Evolutionary conservation across 1,284 basidiomycete genomes (phyloP).

Genomic region (Naganishia sp.): DNA sequence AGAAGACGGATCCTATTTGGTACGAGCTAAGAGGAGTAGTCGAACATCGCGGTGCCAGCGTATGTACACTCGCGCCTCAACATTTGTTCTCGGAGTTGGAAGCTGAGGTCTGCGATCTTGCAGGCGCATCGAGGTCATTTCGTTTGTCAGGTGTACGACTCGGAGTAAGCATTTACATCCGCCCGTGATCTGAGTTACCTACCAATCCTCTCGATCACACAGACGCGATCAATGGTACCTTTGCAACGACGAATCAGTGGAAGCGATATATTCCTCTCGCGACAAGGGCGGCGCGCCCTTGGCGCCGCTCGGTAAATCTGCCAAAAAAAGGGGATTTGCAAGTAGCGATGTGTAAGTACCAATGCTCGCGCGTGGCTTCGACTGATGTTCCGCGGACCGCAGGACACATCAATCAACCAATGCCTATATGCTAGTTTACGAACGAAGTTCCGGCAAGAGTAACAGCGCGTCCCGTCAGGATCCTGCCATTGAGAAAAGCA

Average conservation of each 20-base stretch:
- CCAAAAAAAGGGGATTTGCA: conserved; percentile 56
- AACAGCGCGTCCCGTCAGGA: neutral
- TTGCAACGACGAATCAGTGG: conserved; percentile 73
- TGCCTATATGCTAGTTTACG: conserved; percentile 89
- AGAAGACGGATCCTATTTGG: conserved; percentile 45
- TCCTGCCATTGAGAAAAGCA: neutral
- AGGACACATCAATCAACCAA: conserved; percentile 64
- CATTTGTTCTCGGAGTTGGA: neutral
- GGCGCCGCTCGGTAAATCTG: neutral
- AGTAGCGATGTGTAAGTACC: conserved; percentile 2
- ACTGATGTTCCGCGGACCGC: conserved; percentile 22
- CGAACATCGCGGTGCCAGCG: conserved; percentile 70
- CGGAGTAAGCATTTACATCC: conserved; percentile 58
- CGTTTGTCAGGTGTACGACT: conserved; percentile 80
- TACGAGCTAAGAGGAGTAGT: conserved; percentile 82
- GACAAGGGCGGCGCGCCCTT: conserved; percentile 57
- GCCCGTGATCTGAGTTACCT: conserved; percentile 31
- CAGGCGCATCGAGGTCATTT: conserved; percentile 93
- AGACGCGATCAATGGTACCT: conserved; percentile 79
- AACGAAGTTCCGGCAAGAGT: neutral
- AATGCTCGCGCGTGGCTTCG: conserved; percentile 39
- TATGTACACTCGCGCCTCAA: conserved; percentile 35
- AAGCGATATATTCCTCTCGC: neutral
- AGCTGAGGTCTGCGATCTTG: neutral
- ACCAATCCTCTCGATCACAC: conserved; percentile 8